These are phyloP conservation scores for Diplosphaera chodatii DNA, from an alignment of 139 green algal genomes.

Conservation along the genomic window DNA sequence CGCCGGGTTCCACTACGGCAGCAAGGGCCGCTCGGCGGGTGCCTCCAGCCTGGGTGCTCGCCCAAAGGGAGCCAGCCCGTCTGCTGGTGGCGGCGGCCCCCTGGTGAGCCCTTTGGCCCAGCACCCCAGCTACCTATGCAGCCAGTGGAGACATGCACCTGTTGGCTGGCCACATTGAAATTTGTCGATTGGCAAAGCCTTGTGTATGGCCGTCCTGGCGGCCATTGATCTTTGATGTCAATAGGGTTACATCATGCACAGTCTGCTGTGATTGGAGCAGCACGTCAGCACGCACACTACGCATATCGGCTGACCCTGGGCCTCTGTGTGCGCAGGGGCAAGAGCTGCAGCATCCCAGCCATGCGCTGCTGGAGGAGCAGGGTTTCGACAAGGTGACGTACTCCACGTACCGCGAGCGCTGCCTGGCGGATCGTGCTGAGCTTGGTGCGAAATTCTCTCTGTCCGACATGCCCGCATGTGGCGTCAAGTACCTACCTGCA, in stretches of 20 bases:
- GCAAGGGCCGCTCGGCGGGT: slow-evolving; percentile 23
- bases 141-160: too few species aligned
- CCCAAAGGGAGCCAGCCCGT: slow-evolving; percentile 79
- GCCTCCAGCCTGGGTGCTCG: background rate
- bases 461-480: too few species aligned
- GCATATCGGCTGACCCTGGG: too few species aligned
- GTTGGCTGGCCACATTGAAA: too few species aligned
- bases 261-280: too few species aligned
- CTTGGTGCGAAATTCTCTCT: slow-evolving; percentile 45
- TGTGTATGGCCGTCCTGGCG: too few species aligned
- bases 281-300: too few species aligned
- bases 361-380: slow-evolving; percentile 88
- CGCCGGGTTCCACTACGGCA: slow-evolving; percentile 10
- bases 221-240: too few species aligned
- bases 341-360: slow-evolving; percentile 86
- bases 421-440: slow-evolving; percentile 74
- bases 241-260: too few species aligned
- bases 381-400: slow-evolving; percentile 93
- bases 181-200: too few species aligned
- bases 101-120: slow-evolving; percentile 24
- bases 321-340: too few species aligned
- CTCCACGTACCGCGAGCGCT: slow-evolving; percentile 79
- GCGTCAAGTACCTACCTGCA: too few species aligned
- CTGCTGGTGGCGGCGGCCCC: slow-evolving; percentile 71
- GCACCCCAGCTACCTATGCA: background rate